These are phyloP conservation scores for Salix dunnii DNA, from an alignment of 345 rosid species.

Conservation along the genomic window DNA sequence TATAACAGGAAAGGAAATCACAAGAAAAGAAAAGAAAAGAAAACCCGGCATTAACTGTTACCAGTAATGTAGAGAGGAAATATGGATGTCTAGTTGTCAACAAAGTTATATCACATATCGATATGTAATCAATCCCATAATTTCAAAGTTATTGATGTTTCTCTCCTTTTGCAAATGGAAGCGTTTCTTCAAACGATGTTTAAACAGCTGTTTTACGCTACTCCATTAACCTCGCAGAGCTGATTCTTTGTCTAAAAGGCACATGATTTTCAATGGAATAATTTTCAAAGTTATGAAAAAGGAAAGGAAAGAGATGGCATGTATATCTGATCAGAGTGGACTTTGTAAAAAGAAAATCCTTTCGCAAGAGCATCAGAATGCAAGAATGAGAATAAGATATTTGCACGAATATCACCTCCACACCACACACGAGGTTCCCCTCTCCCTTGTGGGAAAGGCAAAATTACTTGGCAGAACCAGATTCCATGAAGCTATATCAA, in stretches of 20 bases:
- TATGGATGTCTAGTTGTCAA: conserved; percentile 4
- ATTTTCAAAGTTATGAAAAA: conserved; percentile 9
- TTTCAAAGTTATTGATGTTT: conserved; percentile 3
- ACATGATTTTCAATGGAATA: conserved; percentile 21
- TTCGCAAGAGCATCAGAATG: conserved; percentile 17
- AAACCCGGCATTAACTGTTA: conserved; percentile 23
- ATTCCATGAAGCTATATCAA: conserved; percentile 27
- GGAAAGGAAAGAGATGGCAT: conserved; percentile 3
- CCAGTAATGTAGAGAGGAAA: conserved; percentile 20
- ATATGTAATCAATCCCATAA: conserved; percentile 18
- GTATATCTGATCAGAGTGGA: background rate
- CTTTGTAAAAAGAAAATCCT: conserved; percentile 24
- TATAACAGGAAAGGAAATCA: conserved; percentile 22
- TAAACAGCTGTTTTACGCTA: background rate
- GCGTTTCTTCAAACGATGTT: background rate
- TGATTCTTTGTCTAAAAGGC: conserved; percentile 16
- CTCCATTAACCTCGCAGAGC: conserved; percentile 19
- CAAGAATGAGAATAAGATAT: conserved; percentile 39
- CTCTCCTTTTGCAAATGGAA: background rate
- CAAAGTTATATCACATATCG: background rate
- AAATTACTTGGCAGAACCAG: conserved; percentile 30
- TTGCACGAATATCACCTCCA: conserved; percentile 24
- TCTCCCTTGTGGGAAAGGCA: conserved; percentile 1
- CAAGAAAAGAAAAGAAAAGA: background rate
- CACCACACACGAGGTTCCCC: conserved; percentile 14